phyloP scores from a whole-genome alignment of 2,329 filamentous ascomycete genomes.

The Pseudogymnoascus sp. region DNA sequence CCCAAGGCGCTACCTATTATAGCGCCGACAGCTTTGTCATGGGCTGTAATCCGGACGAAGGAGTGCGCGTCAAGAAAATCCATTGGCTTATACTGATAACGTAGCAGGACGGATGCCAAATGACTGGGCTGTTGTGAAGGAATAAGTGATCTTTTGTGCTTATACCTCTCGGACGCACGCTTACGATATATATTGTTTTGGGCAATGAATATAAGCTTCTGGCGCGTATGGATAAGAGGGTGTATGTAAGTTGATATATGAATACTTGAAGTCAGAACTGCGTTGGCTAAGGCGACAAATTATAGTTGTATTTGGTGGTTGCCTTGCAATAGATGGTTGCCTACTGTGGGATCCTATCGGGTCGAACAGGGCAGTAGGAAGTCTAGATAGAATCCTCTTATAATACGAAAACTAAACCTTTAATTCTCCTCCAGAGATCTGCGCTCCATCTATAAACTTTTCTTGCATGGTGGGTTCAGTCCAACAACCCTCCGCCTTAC shows the following conservation, averaged over 20 bases:
- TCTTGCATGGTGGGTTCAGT: too few species aligned
- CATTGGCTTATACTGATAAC: background rate
- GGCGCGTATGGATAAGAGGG: background rate
- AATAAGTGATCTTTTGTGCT: background rate
- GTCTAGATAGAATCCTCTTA: too few species aligned
- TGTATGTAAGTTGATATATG: background rate
- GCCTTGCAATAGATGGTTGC: too few species aligned
- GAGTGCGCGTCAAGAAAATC: conserved; percentile 23
- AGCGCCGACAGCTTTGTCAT: conserved; percentile 33
- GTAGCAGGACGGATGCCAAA: background rate
- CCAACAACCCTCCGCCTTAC: too few species aligned
- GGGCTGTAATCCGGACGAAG: conserved; percentile 25
- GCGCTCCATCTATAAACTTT: too few species aligned
- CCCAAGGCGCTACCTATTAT: conserved; percentile 44
- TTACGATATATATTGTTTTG: background rate
- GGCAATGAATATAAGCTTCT: background rate
- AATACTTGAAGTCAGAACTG: background rate
- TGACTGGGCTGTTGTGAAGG: background rate
- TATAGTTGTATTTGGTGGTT: background rate
- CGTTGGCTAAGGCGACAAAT: background rate
- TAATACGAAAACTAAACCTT: too few species aligned
- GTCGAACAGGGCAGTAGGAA: too few species aligned
- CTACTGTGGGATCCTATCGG: too few species aligned
- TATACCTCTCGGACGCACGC: background rate
- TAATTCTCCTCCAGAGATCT: too few species aligned